Evolutionary conservation across 2,329 filamentous ascomycete genomes (phyloP), one percentile per base, ranked within the genome.

Genomic region (Colletotrichum sp.): DNA sequence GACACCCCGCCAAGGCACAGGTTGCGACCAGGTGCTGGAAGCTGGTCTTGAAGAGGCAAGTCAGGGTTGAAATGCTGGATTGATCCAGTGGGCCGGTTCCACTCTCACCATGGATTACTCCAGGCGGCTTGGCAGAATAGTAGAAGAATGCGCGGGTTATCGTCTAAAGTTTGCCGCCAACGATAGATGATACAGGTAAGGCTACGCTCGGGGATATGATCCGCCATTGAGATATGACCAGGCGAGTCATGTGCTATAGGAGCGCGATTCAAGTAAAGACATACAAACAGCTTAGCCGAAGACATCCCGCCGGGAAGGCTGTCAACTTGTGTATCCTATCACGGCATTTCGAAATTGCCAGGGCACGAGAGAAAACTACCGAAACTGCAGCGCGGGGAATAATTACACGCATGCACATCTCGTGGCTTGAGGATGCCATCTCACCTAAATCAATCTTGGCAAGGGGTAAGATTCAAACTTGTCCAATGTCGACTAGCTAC

Each of bases 321-420:
- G 2, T 49, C 44, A 13, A 49, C 10, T 49, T 49, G 3, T 7
- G 44, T 7, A 49, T 49, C 44, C 44, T 1, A 12, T 3, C 44
- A 49, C 44, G n/a, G 44, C n/a, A 49, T 49, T 12, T 49, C 4
- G 10, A 21, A 49, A 21, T 12, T 49, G 2, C 44, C 2, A 49
- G 18, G 10, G 10, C 3, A 21, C 1, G 3, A 4, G n/a, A 16
- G 2, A 7, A 7, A 49, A 13, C 1, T 21, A 1, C 44, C 44
- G n/a, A 49, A 49, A 7, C 44, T 49, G 10, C 44, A 49, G 2
- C 44, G 44, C 44, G 44, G 18, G 3, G 6, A n/a, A 3, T 4
- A 49, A 21, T 49, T 13, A 49, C n/a, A 49, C 6, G 44, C 44
- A 13, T 21, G 0, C 3, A 6, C 44, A n/a, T 49, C 10, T 8